Conservation (phyloP, 305 asterid species). For the Plantago coronopus region DNA sequence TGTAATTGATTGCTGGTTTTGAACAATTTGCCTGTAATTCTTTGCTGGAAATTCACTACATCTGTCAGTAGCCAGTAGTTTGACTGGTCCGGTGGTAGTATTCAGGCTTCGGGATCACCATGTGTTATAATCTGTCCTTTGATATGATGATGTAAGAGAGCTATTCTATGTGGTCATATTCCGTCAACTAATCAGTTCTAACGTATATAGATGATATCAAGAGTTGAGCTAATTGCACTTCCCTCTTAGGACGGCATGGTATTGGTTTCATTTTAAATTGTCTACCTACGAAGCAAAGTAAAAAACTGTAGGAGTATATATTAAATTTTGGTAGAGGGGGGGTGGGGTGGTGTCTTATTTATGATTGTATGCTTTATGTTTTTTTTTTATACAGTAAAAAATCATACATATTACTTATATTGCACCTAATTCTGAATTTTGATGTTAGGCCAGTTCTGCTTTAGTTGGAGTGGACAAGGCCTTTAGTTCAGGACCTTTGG, state of each 20-base stretch:
- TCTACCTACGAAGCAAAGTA: conserved; percentile 4
- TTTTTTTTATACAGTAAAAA: conserved; percentile 26
- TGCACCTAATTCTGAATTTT: conserved; percentile 29
- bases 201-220: conserved; percentile 13
- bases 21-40: too few species aligned
- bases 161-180: not conserved
- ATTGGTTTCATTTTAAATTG: conserved; percentile 4
- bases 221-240: conserved; percentile 1
- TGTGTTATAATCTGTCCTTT: not conserved
- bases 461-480: conserved; percentile 73
- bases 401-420: conserved; percentile 20
- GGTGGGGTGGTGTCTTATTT: conserved; percentile 3
- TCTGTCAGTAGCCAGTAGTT: not conserved
- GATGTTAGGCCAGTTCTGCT: conserved; percentile 80
- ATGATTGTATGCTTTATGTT: conserved; percentile 22
- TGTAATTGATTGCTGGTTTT: not conserved
- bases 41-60: not conserved
- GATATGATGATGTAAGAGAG: not conserved
- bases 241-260: conserved; percentile 10
- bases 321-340: not conserved
- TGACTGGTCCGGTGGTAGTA: not conserved
- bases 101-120: too few species aligned
- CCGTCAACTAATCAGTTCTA: not conserved
- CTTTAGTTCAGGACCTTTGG: conserved; percentile 51
- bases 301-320: too few species aligned